These are phyloP conservation scores for Lachnellula occidentalis DNA, from an alignment of 2,329 filamentous ascomycete genomes.

Conservation along the genomic window DNA sequence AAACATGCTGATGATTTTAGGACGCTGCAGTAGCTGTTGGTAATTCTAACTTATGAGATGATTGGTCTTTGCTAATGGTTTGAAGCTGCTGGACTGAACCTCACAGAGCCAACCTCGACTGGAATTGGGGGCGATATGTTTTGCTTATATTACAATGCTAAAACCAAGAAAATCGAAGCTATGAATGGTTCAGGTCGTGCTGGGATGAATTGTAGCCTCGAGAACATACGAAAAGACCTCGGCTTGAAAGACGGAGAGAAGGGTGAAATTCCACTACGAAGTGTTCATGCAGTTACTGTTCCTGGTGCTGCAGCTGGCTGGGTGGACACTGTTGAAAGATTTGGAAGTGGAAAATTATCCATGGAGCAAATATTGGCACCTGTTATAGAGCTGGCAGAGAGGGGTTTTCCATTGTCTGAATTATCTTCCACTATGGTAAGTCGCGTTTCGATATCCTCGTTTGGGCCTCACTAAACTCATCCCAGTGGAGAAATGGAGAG, in stretches of 20 bases:
- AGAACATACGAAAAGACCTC: constrained; percentile 64
- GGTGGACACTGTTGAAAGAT: constrained; percentile 81
- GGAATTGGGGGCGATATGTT: constrained; percentile 98
- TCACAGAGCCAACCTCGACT: constrained; percentile 88
- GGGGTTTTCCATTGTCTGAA: constrained; percentile 86
- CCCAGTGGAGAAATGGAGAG: constrained; percentile 68
- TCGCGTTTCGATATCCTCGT: not conserved
- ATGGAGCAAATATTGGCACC: constrained; percentile 74
- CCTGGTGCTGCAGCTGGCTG: constrained; percentile 91
- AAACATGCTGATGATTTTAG: constrained; percentile 38
- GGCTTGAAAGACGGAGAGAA: constrained; percentile 52
- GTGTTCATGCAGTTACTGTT: constrained; percentile 76
- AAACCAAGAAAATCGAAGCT: constrained; percentile 73
- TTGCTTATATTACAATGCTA: constrained; percentile 84
- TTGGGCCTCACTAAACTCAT: constrained; percentile 2
- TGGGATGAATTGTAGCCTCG: constrained; percentile 61
- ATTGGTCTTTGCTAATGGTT: constrained; percentile 2
- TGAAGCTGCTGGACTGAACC: constrained; percentile 79
- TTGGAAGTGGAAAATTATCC: constrained; percentile 80
- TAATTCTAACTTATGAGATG: constrained; percentile 35
- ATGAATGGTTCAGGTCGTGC: constrained; percentile 92
- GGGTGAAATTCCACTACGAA: constrained; percentile 64
- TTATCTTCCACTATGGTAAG: constrained; percentile 37
- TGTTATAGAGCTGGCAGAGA: constrained; percentile 78
- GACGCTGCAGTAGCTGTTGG: constrained; percentile 94